Conservation (phyloP, 768 basidiomycete species). For the Russula foetens region DNA sequence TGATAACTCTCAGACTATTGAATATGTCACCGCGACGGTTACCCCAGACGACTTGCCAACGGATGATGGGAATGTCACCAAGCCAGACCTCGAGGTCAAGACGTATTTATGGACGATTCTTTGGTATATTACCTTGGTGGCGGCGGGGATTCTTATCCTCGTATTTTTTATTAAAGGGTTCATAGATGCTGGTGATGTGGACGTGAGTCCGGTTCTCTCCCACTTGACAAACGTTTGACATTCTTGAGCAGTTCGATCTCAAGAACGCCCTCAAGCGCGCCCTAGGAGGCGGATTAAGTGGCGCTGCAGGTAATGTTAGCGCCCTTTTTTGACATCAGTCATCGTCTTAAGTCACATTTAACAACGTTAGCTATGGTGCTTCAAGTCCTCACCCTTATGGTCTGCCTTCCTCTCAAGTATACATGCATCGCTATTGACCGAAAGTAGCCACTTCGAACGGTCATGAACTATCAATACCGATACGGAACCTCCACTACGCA, state of each 20-base stretch:
- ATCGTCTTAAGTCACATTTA: background rate
- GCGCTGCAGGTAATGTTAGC: slow-evolving; percentile 58
- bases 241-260: slow-evolving; percentile 63
- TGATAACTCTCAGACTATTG: background rate
- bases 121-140: slow-evolving; percentile 29
- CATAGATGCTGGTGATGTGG: slow-evolving; percentile 57
- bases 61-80: background rate
- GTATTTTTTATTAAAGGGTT: slow-evolving; percentile 60
- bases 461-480: slow-evolving; percentile 96
- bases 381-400: slow-evolving; percentile 86
- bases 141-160: slow-evolving; percentile 34
- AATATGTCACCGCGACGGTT: background rate
- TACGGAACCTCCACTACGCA: slow-evolving; percentile 71
- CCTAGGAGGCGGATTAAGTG: slow-evolving; percentile 84
- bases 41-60: background rate
- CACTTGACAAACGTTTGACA: background rate
- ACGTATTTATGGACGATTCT: slow-evolving; percentile 24
- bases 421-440: slow-evolving; percentile 3
- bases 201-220: slow-evolving; percentile 35
- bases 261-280: slow-evolving; percentile 70
- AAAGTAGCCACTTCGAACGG: slow-evolving; percentile 74
- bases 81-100: slow-evolving; percentile 16
- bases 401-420: slow-evolving; percentile 14
- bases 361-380: slow-evolving; percentile 72
- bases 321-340: background rate